Conservation (phyloP, 2,329 filamentous ascomycete genomes). For the Dothiorella sarmentorum region DNA sequence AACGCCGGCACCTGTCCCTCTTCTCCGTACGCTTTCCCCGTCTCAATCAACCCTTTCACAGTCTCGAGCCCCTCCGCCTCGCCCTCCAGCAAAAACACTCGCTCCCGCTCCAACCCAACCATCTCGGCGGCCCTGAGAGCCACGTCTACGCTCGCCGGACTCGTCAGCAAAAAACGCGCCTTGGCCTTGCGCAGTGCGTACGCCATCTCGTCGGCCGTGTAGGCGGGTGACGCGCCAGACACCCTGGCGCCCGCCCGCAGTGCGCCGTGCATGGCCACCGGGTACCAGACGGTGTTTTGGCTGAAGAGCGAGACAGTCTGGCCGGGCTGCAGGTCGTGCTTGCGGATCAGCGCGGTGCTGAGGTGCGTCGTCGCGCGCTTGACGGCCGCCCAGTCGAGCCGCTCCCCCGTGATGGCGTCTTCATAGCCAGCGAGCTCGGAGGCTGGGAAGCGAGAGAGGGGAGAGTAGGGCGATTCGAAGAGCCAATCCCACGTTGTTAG, state of each 20-base stretch:
- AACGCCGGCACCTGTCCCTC: slow-evolving; percentile 47
- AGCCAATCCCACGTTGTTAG: slow-evolving; percentile 61
- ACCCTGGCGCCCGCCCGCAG: slow-evolving; percentile 55
- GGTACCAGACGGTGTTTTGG: slow-evolving; percentile 66
- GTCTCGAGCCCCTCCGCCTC: slow-evolving; percentile 49
- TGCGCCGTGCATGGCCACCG: slow-evolving; percentile 58
- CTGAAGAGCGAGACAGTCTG: slow-evolving; percentile 61
- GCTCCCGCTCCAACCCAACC: slow-evolving; percentile 51
- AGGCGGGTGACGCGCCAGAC: slow-evolving; percentile 61
- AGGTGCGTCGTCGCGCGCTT: slow-evolving; percentile 57
- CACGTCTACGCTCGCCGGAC: slow-evolving; percentile 53
- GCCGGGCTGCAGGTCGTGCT: slow-evolving; percentile 52
- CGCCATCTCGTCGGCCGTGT: slow-evolving; percentile 65
- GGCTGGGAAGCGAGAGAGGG: slow-evolving; percentile 40
- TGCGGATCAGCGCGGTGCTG: slow-evolving; percentile 57
- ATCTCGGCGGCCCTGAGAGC: slow-evolving; percentile 53
- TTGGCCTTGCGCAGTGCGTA: slow-evolving; percentile 59
- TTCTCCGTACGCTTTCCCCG: slow-evolving; percentile 42
- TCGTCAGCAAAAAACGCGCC: slow-evolving; percentile 58
- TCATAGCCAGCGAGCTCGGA: slow-evolving; percentile 51
- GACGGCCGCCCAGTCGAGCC: slow-evolving; percentile 56
- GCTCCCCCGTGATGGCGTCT: slow-evolving; percentile 58
- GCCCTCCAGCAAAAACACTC: slow-evolving; percentile 57
- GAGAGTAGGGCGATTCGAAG: slow-evolving; percentile 55
- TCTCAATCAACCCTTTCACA: slow-evolving; percentile 45